Evolutionary conservation across 805 yeast genomes (phyloP).

Genomic region (Kluyveromyces siamensis): DNA sequence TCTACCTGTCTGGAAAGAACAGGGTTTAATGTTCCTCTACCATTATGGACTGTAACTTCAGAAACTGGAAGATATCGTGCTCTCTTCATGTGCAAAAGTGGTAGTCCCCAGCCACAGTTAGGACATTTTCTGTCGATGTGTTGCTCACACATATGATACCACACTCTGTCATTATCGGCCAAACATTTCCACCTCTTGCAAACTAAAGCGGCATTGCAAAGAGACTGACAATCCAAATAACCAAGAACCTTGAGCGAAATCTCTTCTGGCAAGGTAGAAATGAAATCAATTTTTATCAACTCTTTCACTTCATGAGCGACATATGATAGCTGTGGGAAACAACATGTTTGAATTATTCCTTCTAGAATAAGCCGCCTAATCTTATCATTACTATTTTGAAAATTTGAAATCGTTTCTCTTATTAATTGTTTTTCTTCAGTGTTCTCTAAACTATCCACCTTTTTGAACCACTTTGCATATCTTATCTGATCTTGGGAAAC

Average conservation of each 20-base stretch:
- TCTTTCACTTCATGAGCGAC: conserved; percentile 71
- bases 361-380: conserved; percentile 70
- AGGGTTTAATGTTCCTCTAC: background rate
- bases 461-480: conserved; percentile 22
- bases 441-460: conserved; percentile 47
- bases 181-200: conserved; percentile 76
- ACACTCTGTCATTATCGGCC: conserved; percentile 94
- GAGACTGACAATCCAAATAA: conserved; percentile 85
- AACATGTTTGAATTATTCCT: conserved; percentile 82
- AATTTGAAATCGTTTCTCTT: conserved; percentile 75
- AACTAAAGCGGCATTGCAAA: conserved; percentile 91
- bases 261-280: conserved; percentile 78
- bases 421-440: conserved; percentile 75
- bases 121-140: conserved; percentile 97
- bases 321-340: conserved; percentile 89
- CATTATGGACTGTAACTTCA: background rate
- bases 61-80: conserved; percentile 32
- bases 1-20: background rate
- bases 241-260: conserved; percentile 76
- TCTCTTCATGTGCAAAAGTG: conserved; percentile 81
- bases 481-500: conserved; percentile 22
- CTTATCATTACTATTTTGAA: conserved; percentile 58
- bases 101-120: conserved; percentile 98
- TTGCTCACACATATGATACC: conserved; percentile 98
- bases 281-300: conserved; percentile 81